Evolutionary conservation across 164 flowering plant genomes (phyloP), one percentile per base, ranked within the genome.

Genomic region (Vitis amurensis): DNA sequence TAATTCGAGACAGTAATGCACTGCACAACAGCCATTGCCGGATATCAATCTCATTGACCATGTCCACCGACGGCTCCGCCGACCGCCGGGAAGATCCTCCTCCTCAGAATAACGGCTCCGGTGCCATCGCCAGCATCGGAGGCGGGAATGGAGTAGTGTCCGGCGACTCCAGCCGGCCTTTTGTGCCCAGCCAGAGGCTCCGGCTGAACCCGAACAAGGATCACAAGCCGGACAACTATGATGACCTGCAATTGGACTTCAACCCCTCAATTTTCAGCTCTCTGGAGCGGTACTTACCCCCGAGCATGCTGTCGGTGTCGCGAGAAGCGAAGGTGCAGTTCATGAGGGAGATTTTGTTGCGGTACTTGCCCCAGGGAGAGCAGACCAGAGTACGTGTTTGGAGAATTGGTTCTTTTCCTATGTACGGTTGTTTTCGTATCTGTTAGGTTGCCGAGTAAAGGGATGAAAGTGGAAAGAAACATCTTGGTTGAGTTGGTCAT

Each of bases 261-360:
- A 31, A 56, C 44, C 70, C 73, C 14, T 59, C 70, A 14, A 48
- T 75, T 12, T 75, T 63, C 51, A 70, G 70, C 55, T 51, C 73
- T n/a, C 58, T 75, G 37, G 78, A 75, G 71, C 27, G 50, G 52
- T 70, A 70, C 53, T 50, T 75, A 56, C 78, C 78, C 2, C 70
- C 78, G 15, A 53, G 17, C 55, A 70, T 75, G 74, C 70, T 75
- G 2, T 49, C 16, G 13, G 59, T 16, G 7, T 13, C 44, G 15
- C 57, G 74, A 17, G 67, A 70, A 14, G 73, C 60, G 0, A 75
- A 75, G 63, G 67, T 61, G 50, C 55, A 59, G 70, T 75, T 65
- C 78, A 75, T 74, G 78, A 75, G 59, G 57, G 73, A 70, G 49
- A 70, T 75, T 74, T 60, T 70, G 55, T 49, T 59, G 70, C 66